A percentile compares a stretch with the other conserved stretches of the same genome.
These are phyloP conservation scores for Paraleonurus japonicus DNA, from an alignment of 257 asterid genomes.

Conservation along the genomic window DNA sequence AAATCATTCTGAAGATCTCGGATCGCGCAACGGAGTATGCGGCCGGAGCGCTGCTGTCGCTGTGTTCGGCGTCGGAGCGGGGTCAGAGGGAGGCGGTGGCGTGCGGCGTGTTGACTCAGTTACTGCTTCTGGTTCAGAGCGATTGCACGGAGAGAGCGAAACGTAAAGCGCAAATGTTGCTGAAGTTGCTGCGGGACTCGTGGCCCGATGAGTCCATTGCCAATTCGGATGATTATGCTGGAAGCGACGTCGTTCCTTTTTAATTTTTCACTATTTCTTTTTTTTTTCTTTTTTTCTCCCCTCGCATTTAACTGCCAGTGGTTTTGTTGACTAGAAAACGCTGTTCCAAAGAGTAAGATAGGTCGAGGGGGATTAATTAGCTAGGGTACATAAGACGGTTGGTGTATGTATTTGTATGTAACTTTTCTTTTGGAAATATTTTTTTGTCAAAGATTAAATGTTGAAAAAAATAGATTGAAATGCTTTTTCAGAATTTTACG, in stretches of 20 bases:
- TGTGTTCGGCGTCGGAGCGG: constrained; percentile 73
- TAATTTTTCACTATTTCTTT: constrained; percentile 11
- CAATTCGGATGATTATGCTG: constrained; percentile 62
- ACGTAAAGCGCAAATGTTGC: constrained; percentile 89
- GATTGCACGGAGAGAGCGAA: constrained; percentile 97
- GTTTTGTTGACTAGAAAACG: constrained; percentile 12
- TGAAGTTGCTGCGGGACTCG: constrained; percentile 73
- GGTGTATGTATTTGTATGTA: constrained; percentile 46
- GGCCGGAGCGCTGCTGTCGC: constrained; percentile 82
- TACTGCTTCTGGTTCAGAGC: constrained; percentile 84
- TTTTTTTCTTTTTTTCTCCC: neutral
- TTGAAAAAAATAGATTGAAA: neutral
- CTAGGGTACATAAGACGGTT: constrained; percentile 36
- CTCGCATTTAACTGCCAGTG: neutral
- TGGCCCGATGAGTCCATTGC: constrained; percentile 72
- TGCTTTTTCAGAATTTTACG: neutral
- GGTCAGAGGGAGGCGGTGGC: constrained; percentile 66
- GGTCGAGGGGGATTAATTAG: constrained; percentile 15
- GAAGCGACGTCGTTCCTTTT: constrained; percentile 79
- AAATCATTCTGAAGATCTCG: constrained; percentile 66
- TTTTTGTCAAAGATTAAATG: constrained; percentile 4
- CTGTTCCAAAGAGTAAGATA: neutral
- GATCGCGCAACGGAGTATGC: constrained; percentile 97
- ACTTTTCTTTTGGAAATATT: neutral
- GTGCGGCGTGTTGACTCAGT: constrained; percentile 79